Evolutionary conservation across 257 asterid genomes (phyloP), one percentile per base, ranked within the genome.

Genomic region (Plectranthus barbatus): DNA sequence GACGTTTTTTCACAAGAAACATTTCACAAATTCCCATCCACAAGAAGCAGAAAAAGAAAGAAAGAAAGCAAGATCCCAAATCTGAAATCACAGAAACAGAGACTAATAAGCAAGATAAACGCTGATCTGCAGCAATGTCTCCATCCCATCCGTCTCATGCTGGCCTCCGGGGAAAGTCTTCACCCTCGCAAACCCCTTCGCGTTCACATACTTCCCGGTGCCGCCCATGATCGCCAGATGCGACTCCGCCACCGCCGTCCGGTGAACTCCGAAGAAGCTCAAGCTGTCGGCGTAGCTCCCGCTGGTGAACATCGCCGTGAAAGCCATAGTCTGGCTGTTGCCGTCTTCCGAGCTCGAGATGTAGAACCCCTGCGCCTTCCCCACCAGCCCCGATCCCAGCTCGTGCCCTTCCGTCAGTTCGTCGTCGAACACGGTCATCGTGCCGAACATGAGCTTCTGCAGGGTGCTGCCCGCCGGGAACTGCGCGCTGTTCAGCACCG

Each of bases 181-280:
- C 6, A 82, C 92, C 0, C 44, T 68, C 0, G 97, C 97, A 21
- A 81, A 66, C 0, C 96, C 97, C 60, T 85, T 87, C 0, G 88
- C 96, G 50, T 85, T 74, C 39, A 85, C 96, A 21, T 78, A 86
- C 73, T 87, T 87, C 19, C 97, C 97, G 0, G 97, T 90, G 1
- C 97, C 97, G 0, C 96, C 97, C 96, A 87, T 83, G 9, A 90
- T 66, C 1, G 96, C 96, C 59, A 90, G 72, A 66, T 90, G 97
- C 17, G 95, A 85, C 73, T 90, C 95, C 6, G 97, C 82, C 13
- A 66, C 88, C 2, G 78, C 84, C 0, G 85, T 68, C 34, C 81
- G 68, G 45, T 85, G 95, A 10, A 87, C 90, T 0, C 97, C 97
- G 17, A 85, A 90, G 11, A 90, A 82, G 76, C 80, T 80, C 53